A percentile compares a stretch with the other conserved stretches of the same genome.
These are phyloP conservation scores for Aspergillus asperescens DNA, from an alignment of 495 filamentous ascomycete genomes.

Conservation along the genomic window DNA sequence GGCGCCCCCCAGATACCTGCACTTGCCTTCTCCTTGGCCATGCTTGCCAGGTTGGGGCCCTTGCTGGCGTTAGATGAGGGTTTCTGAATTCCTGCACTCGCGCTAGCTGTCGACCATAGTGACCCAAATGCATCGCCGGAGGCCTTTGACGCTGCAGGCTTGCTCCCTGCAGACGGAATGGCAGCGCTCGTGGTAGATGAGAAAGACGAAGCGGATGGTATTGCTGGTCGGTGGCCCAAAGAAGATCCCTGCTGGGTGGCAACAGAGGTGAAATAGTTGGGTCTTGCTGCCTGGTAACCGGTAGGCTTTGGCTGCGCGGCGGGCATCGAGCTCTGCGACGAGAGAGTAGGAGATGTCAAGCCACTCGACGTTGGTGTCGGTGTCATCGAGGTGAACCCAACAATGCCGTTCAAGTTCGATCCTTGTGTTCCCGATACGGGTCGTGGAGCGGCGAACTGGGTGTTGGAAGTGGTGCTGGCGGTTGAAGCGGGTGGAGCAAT, in stretches of 20 bases:
- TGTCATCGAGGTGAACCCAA: slow-evolving; percentile 74
- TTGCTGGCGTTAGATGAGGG: slow-evolving; percentile 55
- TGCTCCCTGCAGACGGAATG: slow-evolving; percentile 31
- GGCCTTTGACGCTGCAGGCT: slow-evolving; percentile 49
- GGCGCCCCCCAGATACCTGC: slow-evolving; percentile 87
- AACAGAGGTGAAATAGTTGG: slow-evolving; percentile 94
- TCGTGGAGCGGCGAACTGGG: slow-evolving; percentile 74
- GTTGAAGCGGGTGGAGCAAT: slow-evolving; percentile 53
- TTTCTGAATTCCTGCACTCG: slow-evolving; percentile 75
- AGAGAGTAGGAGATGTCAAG: slow-evolving; percentile 46
- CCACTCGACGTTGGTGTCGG: slow-evolving; percentile 52
- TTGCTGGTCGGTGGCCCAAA: slow-evolving; percentile 28
- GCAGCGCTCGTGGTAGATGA: slow-evolving; percentile 31
- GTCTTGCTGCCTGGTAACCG: slow-evolving; percentile 68
- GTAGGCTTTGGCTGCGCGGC: slow-evolving; percentile 45
- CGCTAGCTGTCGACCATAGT: slow-evolving; percentile 74
- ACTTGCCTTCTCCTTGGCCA: slow-evolving; percentile 93
- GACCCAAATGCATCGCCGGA: slow-evolving; percentile 80
- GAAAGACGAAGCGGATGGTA: slow-evolving; percentile 35
- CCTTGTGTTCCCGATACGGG: slow-evolving; percentile 76
- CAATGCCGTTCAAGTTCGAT: slow-evolving; percentile 71
- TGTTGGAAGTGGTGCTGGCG: slow-evolving; percentile 57
- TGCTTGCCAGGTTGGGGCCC: slow-evolving; percentile 74
- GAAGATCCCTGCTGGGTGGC: slow-evolving; percentile 17
- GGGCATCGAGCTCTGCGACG: slow-evolving; percentile 38